phyloP scores from a whole-genome alignment of 345 rosid species.

The Toxicodendron radicans region DNA sequence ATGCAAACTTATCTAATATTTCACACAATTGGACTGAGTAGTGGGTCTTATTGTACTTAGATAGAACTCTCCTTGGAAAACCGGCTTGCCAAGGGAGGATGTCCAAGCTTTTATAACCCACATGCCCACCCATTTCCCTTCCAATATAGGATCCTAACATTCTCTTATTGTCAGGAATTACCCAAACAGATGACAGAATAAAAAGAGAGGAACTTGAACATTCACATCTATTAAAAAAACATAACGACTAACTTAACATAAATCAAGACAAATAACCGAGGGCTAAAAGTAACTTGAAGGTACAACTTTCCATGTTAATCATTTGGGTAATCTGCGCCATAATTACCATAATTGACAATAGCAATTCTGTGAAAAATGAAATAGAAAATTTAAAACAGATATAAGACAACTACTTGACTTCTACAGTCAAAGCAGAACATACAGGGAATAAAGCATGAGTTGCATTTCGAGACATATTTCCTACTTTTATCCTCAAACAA shows the following conservation, averaged over 20 bases:
- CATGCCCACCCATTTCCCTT: no score
- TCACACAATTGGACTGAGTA: no score
- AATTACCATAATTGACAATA: not conserved
- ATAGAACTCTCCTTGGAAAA: no score
- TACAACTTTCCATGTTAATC: not conserved
- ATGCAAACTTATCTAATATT: no score
- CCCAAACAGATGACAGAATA: no score
- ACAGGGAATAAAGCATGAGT: not conserved
- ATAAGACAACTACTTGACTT: not conserved
- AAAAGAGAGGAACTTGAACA: not conserved
- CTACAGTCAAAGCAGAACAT: not conserved
- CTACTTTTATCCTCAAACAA: not conserved
- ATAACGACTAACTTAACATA: not conserved
- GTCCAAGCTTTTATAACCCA: no score
- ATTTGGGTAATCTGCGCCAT: not conserved
- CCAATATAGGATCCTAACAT: no score
- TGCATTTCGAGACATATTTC: not conserved
- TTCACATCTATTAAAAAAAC: not conserved
- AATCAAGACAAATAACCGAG: not conserved
- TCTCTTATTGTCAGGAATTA: no score
- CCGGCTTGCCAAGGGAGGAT: no score
- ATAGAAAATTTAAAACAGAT: not conserved
- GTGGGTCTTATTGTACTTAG: no score
- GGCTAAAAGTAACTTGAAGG: not conserved
- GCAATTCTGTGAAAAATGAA: not conserved